Evolutionary conservation across 2,329 filamentous ascomycete genomes (phyloP).

Genomic region (Fusarium abutilonis): DNA sequence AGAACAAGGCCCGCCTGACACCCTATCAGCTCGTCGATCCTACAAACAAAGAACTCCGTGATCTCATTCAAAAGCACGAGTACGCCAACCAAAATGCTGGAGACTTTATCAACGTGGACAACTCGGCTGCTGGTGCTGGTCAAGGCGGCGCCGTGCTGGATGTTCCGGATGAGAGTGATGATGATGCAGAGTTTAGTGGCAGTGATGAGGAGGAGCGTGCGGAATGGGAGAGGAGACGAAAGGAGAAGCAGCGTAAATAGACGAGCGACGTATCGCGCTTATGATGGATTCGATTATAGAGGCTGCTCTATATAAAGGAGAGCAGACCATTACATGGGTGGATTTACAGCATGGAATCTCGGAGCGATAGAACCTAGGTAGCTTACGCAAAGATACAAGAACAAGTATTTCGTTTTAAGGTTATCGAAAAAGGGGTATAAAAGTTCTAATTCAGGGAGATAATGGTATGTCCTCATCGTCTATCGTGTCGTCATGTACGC

Average conservation of each 20-base stretch:
- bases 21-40: constrained; percentile 79
- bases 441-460: constrained; percentile 26
- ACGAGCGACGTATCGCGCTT: constrained; percentile 11
- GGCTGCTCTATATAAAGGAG: constrained; percentile 22
- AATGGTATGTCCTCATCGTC: constrained; percentile 16
- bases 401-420: constrained; percentile 40
- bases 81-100: constrained; percentile 68
- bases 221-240: constrained; percentile 66
- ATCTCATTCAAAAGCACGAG: constrained; percentile 75
- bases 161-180: constrained; percentile 54
- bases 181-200: constrained; percentile 69
- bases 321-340: constrained; percentile 22
- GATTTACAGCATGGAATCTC: constrained; percentile 37
- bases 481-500: constrained; percentile 23
- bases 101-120: constrained; percentile 61
- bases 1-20: constrained; percentile 78
- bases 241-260: constrained; percentile 50
- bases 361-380: constrained; percentile 41
- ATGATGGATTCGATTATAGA: constrained; percentile 25
- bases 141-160: constrained; percentile 22
- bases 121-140: constrained; percentile 18
- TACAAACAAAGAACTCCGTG: constrained; percentile 68
- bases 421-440: constrained; percentile 40
- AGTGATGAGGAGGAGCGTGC: constrained; percentile 72
- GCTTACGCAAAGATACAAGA: constrained; percentile 41